A percentile compares a stretch with the other conserved stretches of the same genome.
Conservation (phyloP, 2,329 filamentous ascomycete species). For the Phaeosphaeria sp. region DNA sequence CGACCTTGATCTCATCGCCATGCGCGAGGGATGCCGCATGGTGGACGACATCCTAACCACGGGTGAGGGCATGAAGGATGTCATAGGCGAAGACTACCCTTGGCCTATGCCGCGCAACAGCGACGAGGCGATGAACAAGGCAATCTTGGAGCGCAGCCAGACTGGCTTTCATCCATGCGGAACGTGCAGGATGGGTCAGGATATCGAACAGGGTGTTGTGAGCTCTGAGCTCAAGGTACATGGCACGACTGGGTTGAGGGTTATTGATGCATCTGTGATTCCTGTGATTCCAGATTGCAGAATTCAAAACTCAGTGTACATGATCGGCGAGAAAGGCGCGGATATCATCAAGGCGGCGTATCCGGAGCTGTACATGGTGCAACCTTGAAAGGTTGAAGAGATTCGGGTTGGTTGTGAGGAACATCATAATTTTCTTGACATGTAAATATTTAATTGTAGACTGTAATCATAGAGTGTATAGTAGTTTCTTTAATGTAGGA, state of each 20-base stretch:
- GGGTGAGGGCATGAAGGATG: slow-evolving; percentile 63
- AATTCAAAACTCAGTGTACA: slow-evolving; percentile 58
- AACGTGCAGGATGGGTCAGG: slow-evolving; percentile 60
- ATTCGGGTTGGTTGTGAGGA: neutral
- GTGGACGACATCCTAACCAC: slow-evolving; percentile 64
- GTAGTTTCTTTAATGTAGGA: too few species aligned
- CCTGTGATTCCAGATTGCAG: slow-evolving; percentile 56
- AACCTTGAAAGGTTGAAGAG: neutral
- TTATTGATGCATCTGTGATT: slow-evolving; percentile 39
- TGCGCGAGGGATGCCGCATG: slow-evolving; percentile 65
- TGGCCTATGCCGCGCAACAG: slow-evolving; percentile 65
- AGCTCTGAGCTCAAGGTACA: slow-evolving; percentile 21
- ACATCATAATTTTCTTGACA: too few species aligned
- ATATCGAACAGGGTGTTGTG: slow-evolving; percentile 49
- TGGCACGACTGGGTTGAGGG: slow-evolving; percentile 50
- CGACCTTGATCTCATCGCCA: slow-evolving; percentile 60
- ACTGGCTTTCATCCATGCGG: slow-evolving; percentile 66
- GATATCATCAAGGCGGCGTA: slow-evolving; percentile 57
- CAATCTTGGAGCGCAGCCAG: slow-evolving; percentile 63
- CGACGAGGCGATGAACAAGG: slow-evolving; percentile 63
- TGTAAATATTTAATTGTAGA: too few species aligned
- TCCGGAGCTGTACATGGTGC: slow-evolving; percentile 30
- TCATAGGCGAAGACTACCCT: slow-evolving; percentile 62
- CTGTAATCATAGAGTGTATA: too few species aligned
- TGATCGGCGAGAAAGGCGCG: slow-evolving; percentile 63